Base-by-base conservation (phyloP, 176 grass and related monocot genomes). In the Guadua angustifolia region DNA sequence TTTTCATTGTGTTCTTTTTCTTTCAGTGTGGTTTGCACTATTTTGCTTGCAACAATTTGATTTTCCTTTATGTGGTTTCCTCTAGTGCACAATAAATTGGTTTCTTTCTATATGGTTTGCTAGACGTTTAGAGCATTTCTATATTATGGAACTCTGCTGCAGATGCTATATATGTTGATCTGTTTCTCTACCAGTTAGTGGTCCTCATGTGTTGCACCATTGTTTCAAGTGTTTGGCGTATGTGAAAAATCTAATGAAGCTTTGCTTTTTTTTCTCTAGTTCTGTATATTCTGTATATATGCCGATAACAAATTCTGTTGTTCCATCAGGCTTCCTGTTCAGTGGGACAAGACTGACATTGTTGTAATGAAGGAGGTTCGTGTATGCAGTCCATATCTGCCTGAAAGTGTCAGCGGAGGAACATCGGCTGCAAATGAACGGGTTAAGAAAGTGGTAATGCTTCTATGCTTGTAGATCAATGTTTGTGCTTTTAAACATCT, bases 381-480 rank as follows among this genome's bases (percentile, higher is more conserved):
- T 49, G 96, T 99, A n/a, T 87, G 91, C 69, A 94, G 80, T 71
- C 96, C 93, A 9, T 99, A 99, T 82, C 83, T 94, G 32, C 91
- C 89, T 86, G 93, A 99, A 89, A 99, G 92, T 88, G 93, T 99
- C 35, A 95, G 75, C 32, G 96, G 93, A 45, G 96, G 93, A 83
- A 86, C 93, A 79, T 67, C 91, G 10, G 89, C 91, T 82, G 96
- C 96, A 18, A 99, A 90, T 69, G 93, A 99, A 68, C 93, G 96
- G 21, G 96, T 99, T 64, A 99, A 91, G 88, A 99, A 95, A 99
- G 93, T 95, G 96, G 96, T 99, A 91, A 77, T 86, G 82, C 46
- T 35, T 83, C 19, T 78, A 74, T 43, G 9, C 19, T 36, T 55
- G 2, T 25, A 79, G 24, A n/a, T 78, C 49, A 79, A 25, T 69